Evolutionary conservation across 2,329 filamentous ascomycete species (phyloP), one percentile per base, ranked within the genome.

Genomic region (Epichloe glyceriae): DNA sequence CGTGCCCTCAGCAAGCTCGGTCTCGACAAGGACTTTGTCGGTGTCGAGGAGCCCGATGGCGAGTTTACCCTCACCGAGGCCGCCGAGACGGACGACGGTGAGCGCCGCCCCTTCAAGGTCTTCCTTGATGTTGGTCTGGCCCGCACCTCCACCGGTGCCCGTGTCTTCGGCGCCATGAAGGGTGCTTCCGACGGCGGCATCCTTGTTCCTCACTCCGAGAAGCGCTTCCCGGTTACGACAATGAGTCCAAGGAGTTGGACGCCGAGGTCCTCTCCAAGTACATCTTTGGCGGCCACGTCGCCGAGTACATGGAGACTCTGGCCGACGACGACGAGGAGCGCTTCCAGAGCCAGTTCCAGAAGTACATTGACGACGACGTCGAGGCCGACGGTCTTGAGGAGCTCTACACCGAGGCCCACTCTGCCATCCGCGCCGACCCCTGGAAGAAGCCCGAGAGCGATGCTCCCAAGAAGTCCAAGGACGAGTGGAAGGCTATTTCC

Each of bases 271-370:
- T 98, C 70, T 89, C 91, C 82, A 95, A 90, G 80, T 98, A 98
- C 86, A 98, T 98, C 81, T 91, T 88, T 74, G 93, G 81, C 69
- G 91, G 93, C 56, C 93, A 98, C 83, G 88, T 98, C 60, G 90
- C 91, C 63, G 93, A 98, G 83, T 98, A 98, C 85, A 98, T 98
- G 93, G 93, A 98, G 85, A 93, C 86, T 54, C 87, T 98, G 60
- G 93, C 93, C 75, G 93, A 98, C 67, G 93, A 98, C 70, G 93
- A 98, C 70, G 93, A 98, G 86, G 93, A 98, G 83, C 90, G 93
- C 71, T 98, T 88, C 88, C 91, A 91, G 82, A 83, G 82, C 64
- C 93, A 98, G 80, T 98, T 98, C 86, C 79, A 83, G 73, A 85
- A 93, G 76, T 98, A 98, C 82, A 86, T 95, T 62, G 91, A 98